Evolutionary conservation across 306 rosid genomes (phyloP).

Genomic region (Neltuma alba): DNA sequence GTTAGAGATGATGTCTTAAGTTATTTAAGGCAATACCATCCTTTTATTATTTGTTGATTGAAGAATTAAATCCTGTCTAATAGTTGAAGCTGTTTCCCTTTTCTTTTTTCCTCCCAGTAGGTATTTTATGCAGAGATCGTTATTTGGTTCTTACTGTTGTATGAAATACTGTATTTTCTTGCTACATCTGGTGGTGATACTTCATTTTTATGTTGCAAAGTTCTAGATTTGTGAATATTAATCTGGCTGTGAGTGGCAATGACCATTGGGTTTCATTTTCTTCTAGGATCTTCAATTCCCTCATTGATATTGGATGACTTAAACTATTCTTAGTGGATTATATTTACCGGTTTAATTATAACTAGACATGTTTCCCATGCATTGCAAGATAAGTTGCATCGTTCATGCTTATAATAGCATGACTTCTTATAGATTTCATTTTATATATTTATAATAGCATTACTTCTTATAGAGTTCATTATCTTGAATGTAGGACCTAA

Average conservation of each 20-base stretch:
- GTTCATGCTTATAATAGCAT: not conserved
- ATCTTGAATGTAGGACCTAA: no score
- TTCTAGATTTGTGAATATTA: constrained; percentile 19
- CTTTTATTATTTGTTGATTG: constrained; percentile 5
- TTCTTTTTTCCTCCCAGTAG: not conserved
- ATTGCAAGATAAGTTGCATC: not conserved
- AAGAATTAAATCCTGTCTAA: constrained; percentile 7
- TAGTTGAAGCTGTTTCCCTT: constrained; percentile 5
- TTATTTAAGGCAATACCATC: constrained; percentile 9
- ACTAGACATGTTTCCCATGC: not conserved
- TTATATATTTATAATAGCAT: not conserved
- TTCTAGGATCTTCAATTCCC: not conserved
- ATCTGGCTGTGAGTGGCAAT: constrained; percentile 26
- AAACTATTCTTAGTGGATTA: constrained; percentile 8
- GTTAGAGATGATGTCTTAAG: constrained; percentile 49
- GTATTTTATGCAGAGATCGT: not conserved
- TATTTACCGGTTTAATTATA: constrained; percentile 15
- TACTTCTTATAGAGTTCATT: no score
- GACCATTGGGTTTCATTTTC: not conserved
- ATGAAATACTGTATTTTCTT: not conserved
- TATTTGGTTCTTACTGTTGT: constrained; percentile 1
- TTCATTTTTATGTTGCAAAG: not conserved
- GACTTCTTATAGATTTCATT: not conserved
- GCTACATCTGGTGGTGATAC: not conserved
- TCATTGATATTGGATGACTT: not conserved